These are phyloP conservation scores for Neurospora sp. DNA, from an alignment of 2,329 filamentous ascomycete species.

Conservation along the genomic window DNA sequence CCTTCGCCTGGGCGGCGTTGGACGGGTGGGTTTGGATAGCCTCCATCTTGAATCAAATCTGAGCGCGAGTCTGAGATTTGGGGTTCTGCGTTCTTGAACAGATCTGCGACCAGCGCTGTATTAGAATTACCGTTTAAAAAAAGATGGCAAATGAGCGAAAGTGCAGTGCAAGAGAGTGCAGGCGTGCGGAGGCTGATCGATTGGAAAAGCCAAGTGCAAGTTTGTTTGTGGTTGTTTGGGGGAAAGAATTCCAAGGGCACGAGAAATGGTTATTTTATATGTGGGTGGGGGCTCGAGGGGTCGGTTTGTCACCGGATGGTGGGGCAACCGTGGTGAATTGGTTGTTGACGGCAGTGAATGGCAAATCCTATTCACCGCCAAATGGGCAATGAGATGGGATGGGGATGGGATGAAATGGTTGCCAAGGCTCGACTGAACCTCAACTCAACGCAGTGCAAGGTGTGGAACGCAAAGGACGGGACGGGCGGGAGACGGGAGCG, in stretches of 20 bases:
- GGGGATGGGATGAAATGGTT: not conserved
- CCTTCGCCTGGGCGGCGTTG: constrained; percentile 87
- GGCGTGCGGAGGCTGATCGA: not conserved
- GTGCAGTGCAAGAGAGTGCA: not conserved
- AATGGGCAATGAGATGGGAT: not conserved
- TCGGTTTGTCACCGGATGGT: not conserved
- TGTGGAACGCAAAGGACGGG: constrained; percentile 1
- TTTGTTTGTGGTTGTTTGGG: not conserved
- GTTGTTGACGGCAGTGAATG: not conserved
- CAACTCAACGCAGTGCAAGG: constrained; percentile 8
- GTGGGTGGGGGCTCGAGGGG: not conserved
- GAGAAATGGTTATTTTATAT: not conserved
- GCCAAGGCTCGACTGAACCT: constrained; percentile 3
- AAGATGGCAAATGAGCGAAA: not conserved
- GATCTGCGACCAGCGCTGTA: constrained; percentile 14
- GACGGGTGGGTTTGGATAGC: constrained; percentile 83
- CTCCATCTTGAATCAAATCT: constrained; percentile 54
- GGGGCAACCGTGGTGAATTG: not conserved
- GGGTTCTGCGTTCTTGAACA: constrained; percentile 15
- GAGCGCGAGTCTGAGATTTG: not conserved
- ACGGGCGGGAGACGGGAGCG: constrained; percentile 24
- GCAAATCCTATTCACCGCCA: not conserved
- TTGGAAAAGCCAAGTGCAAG: not conserved
- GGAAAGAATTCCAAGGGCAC: not conserved
- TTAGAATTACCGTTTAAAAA: not conserved